These are phyloP conservation scores for Neoscytalidium dimidiatum DNA, from an alignment of 2,329 filamentous ascomycete species.

Conservation along the genomic window DNA sequence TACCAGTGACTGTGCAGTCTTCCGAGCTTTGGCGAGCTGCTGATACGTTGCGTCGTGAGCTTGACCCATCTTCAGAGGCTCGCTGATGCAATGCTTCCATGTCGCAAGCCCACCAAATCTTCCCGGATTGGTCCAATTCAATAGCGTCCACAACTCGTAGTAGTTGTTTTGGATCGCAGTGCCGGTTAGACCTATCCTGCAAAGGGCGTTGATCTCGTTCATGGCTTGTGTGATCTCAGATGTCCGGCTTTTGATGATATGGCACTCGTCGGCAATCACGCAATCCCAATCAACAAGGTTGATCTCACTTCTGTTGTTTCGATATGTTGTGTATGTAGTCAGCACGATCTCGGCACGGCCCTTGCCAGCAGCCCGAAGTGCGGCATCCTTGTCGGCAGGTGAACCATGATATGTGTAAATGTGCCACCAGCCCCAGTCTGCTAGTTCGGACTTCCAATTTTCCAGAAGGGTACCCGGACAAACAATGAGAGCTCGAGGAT, in stretches of 20 bases:
- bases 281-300: constrained; percentile 93
- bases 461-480: constrained; percentile 86
- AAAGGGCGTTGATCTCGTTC: constrained; percentile 87
- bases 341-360: constrained; percentile 88
- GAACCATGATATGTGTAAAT: constrained; percentile 77
- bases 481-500: constrained; percentile 79
- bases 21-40: constrained; percentile 78
- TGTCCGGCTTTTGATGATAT: constrained; percentile 77
- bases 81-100: constrained; percentile 77
- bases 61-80: constrained; percentile 82
- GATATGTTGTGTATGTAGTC: constrained; percentile 90
- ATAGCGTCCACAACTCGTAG: constrained; percentile 91
- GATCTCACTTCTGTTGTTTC: constrained; percentile 71
- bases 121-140: constrained; percentile 96
- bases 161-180: constrained; percentile 98
- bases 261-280: constrained; percentile 92
- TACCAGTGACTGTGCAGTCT: constrained; percentile 81
- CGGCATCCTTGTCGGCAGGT: constrained; percentile 64
- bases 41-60: constrained; percentile 86
- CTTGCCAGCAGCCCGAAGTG: constrained; percentile 69
- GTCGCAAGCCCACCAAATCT: constrained; percentile 65
- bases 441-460: constrained; percentile 88
- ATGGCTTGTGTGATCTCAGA: constrained; percentile 83
- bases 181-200: constrained; percentile 88
- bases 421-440: constrained; percentile 95